Evolutionary conservation across 306 rosid genomes (phyloP).

Genomic region (Ziziphus jujuba): DNA sequence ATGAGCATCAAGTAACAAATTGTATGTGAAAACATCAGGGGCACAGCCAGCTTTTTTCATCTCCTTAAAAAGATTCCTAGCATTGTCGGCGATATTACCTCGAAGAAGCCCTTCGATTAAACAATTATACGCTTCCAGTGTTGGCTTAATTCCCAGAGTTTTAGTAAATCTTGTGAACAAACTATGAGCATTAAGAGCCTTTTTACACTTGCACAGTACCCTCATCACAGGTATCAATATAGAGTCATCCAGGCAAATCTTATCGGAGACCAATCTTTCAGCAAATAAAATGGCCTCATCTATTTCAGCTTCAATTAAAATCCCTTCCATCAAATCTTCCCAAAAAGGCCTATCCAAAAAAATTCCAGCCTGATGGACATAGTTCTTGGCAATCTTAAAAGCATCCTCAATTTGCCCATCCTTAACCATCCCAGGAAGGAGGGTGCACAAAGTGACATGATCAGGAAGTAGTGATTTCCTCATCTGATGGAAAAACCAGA

Average conservation of each 20-base stretch:
- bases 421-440: conserved; percentile 78
- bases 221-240: conserved; percentile 64
- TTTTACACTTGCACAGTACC: conserved; percentile 58
- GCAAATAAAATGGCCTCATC: conserved; percentile 62
- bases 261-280: conserved; percentile 54
- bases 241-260: conserved; percentile 62
- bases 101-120: conserved; percentile 77
- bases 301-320: conserved; percentile 59
- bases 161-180: conserved; percentile 67
- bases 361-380: conserved; percentile 41
- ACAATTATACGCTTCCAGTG: conserved; percentile 71
- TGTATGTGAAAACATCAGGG: conserved; percentile 85
- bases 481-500: conserved; percentile 97
- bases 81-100: conserved; percentile 40
- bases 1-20: conserved; percentile 71
- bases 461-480: conserved; percentile 83
- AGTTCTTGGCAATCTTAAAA: conserved; percentile 51
- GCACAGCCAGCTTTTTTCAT: conserved; percentile 70
- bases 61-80: conserved; percentile 68
- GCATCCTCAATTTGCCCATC: conserved; percentile 64
- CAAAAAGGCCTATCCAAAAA: conserved; percentile 51
- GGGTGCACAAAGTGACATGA: conserved; percentile 77
- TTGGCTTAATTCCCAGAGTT: conserved; percentile 57
- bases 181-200: conserved; percentile 60
- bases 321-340: conserved; percentile 77